Evolutionary conservation across 176 grass and related monocot genomes (phyloP).

Genomic region (Cocos nucifera): DNA sequence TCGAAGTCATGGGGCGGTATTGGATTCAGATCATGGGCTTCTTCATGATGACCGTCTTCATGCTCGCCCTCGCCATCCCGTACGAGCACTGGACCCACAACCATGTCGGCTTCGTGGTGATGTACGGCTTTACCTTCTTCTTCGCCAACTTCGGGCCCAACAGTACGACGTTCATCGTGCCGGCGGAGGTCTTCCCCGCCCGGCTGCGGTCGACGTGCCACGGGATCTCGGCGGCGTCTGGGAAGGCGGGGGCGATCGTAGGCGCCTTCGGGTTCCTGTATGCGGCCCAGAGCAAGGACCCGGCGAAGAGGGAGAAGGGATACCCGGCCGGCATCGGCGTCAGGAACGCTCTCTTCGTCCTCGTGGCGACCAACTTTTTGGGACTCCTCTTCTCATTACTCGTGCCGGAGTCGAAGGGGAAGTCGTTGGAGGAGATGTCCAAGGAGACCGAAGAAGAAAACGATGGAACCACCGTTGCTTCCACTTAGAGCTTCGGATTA

Average conservation of each 20-base stretch:
- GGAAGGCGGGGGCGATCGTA: slow-evolving; percentile 59
- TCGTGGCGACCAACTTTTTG: slow-evolving; percentile 37
- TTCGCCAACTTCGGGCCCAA: slow-evolving; percentile 52
- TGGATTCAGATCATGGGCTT: slow-evolving; percentile 69
- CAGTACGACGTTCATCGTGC: slow-evolving; percentile 51
- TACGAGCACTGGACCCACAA: slow-evolving; percentile 44
- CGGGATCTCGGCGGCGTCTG: slow-evolving; percentile 42
- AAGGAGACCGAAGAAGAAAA: slow-evolving; percentile 30
- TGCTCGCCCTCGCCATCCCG: slow-evolving; percentile 42
- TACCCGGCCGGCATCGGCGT: slow-evolving; percentile 42
- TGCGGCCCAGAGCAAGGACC: slow-evolving; percentile 31
- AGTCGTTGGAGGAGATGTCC: slow-evolving; percentile 49
- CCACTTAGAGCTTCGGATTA: too few species aligned
- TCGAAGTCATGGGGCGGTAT: slow-evolving; percentile 57
- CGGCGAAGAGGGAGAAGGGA: slow-evolving; percentile 27
- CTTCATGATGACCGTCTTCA: slow-evolving; percentile 68
- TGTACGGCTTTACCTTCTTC: slow-evolving; percentile 58
- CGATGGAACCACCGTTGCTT: too few species aligned
- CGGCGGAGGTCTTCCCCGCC: slow-evolving; percentile 63
- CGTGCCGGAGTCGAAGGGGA: slow-evolving; percentile 56
- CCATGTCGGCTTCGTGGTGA: slow-evolving; percentile 49
- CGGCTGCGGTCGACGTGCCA: slow-evolving; percentile 72
- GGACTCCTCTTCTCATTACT: slow-evolving; percentile 41
- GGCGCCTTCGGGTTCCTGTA: slow-evolving; percentile 73
- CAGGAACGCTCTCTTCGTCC: slow-evolving; percentile 62